These are phyloP conservation scores for Yamadazyma conglobata DNA, from an alignment of 1,139 yeast species.

Conservation along the genomic window DNA sequence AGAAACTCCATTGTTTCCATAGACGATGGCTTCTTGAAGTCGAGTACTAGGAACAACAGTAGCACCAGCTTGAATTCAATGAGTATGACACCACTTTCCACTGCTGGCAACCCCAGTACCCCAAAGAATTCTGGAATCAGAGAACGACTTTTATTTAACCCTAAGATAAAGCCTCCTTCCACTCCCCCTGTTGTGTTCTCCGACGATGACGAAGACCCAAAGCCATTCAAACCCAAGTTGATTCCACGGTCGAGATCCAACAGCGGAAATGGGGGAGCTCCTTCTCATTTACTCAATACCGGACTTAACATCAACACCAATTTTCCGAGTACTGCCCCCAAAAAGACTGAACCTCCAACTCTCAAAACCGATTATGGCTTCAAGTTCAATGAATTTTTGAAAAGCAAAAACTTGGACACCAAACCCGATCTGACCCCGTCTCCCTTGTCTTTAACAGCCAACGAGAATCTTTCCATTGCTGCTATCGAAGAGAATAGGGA, in stretches of 20 bases:
- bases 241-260: constrained; percentile 16
- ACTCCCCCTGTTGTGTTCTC: constrained; percentile 17
- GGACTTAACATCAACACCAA: not conserved
- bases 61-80: constrained; percentile 23
- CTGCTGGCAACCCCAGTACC: constrained; percentile 4
- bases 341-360: constrained; percentile 3
- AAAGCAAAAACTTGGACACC: constrained; percentile 10
- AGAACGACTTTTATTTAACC: constrained; percentile 10
- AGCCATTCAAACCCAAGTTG: constrained; percentile 17
- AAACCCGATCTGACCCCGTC: constrained; percentile 20
- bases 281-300: not conserved
- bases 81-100: constrained; percentile 2
- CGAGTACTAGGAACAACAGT: constrained; percentile 32
- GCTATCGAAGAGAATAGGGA: constrained; percentile 12
- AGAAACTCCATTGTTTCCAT: constrained; percentile 42
- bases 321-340: not conserved
- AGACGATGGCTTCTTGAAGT: constrained; percentile 30
- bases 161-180: constrained; percentile 16
- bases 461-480: constrained; percentile 9
- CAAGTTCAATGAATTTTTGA: constrained; percentile 22
- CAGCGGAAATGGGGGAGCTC: constrained; percentile 1
- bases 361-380: constrained; percentile 31
- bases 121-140: constrained; percentile 6
- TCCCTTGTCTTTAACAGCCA: constrained; percentile 19
- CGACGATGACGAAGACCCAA: constrained; percentile 35